Percentiles rank a stretch among this genome's conserved stretches.
These are phyloP conservation scores for Allomyces javanicus DNA, from an alignment of 192 early-diverging fungal species.

Conservation along the genomic window DNA sequence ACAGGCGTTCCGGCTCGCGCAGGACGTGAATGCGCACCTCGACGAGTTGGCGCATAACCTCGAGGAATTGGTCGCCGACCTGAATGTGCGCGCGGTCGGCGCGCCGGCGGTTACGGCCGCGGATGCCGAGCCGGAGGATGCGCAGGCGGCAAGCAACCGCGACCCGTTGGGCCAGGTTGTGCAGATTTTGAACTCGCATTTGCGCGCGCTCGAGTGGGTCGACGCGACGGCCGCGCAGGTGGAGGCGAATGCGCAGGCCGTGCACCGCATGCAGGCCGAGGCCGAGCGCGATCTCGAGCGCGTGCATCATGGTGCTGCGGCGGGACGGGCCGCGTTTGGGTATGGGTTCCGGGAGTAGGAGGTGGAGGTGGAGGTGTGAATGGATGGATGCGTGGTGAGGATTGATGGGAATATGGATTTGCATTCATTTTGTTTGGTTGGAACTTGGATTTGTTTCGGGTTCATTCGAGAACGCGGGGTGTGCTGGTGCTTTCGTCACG, in stretches of 20 bases:
- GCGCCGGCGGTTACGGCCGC: constrained; percentile 8
- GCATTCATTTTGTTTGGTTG: too few relatives aligned
- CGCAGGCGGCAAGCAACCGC: constrained; percentile 14
- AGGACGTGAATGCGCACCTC: constrained; percentile 66
- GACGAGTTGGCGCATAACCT: constrained; percentile 69
- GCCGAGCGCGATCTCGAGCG: constrained; percentile 7
- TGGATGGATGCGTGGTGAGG: too few relatives aligned
- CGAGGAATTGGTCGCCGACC: constrained; percentile 60
- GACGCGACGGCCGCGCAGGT: constrained; percentile 42
- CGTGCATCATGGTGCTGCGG: too few relatives aligned
- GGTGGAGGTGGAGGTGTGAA: too few relatives aligned
- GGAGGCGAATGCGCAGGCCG: constrained; percentile 31
- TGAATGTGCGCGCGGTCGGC: constrained; percentile 43
- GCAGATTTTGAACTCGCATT: constrained; percentile 74
- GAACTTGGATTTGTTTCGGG: too few relatives aligned
- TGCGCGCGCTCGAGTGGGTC: constrained; percentile 85
- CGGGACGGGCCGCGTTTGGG: too few relatives aligned
- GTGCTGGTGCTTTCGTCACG: too few relatives aligned
- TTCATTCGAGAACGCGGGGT: too few relatives aligned
- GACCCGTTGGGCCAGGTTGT: constrained; percentile 43
- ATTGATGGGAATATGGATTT: too few relatives aligned
- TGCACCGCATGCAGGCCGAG: constrained; percentile 19
- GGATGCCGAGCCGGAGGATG: constrained; percentile 10
- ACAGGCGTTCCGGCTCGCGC: constrained; percentile 63
- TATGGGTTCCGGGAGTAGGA: too few relatives aligned